Evolutionary conservation across 2,329 filamentous ascomycete genomes (phyloP).

Genomic region (Lachnellula willkommii): DNA sequence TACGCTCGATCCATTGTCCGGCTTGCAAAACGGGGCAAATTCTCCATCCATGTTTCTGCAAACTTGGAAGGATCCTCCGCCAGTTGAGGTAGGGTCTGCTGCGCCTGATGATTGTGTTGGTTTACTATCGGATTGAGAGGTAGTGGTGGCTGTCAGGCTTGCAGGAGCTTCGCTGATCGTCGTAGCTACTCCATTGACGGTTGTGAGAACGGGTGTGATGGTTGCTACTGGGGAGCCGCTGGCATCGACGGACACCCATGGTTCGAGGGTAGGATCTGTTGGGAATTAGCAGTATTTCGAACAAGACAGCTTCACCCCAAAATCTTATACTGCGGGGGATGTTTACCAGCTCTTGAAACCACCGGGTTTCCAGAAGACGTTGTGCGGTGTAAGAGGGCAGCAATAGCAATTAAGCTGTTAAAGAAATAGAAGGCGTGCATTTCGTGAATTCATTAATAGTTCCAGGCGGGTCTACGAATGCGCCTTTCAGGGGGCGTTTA

Average conservation of each 20-base stretch:
- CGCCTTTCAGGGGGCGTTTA: no score
- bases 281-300: not conserved
- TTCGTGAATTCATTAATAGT: not conserved
- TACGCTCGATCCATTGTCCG: conserved; percentile 26
- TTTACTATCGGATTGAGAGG: conserved; percentile 10
- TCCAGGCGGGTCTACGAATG: no score
- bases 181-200: conserved; percentile 20
- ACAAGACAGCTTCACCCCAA: no score
- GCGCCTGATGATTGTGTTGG: conserved; percentile 11
- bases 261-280: conserved; percentile 13
- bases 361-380: not conserved
- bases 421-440: conserved; percentile 4
- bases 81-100: conserved; percentile 11
- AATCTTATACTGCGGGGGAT: not conserved
- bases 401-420: conserved; percentile 7
- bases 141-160: conserved; percentile 18
- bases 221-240: conserved; percentile 23
- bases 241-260: conserved; percentile 27
- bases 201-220: conserved; percentile 24
- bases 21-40: conserved; percentile 29
- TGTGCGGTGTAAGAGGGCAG: conserved; percentile 1
- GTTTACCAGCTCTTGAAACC: conserved; percentile 2
- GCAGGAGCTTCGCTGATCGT: conserved; percentile 21
- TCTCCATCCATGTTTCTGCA: conserved; percentile 26
- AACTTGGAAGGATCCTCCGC: conserved; percentile 26